Base-by-base conservation (phyloP, 1,139 yeast species). In the Debaryomyces coudertii region DNA sequence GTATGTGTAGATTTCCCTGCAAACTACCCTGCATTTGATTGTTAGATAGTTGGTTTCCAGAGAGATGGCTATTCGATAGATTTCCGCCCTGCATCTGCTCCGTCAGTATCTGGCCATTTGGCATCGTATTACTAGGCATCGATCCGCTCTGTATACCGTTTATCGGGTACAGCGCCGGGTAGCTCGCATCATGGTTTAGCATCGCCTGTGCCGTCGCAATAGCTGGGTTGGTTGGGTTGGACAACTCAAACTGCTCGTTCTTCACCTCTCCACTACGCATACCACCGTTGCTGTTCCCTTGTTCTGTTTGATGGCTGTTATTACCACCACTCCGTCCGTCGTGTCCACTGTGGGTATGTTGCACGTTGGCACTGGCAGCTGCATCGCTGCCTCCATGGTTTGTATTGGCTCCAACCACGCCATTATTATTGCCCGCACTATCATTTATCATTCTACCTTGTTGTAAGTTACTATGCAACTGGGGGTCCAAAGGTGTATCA, bases 401-500 rank as follows among this genome's bases (percentile, higher is more conserved):
- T 5, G 15, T 36, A 14, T 24, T 35, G 12, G 11, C 16, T 4
- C 38, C 37, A 7, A 16, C 34, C 12, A 18, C 27, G 3, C 41
- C 25, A 9, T 25, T 20, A 25, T 31, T 34, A 7, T 16, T 29
- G n/a, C 27, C 37, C 27, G 14, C 25, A n/a, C 34, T 35, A 24
- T 23, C 11, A 16, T 31, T 31, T 18, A 43, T 24, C 12, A 38
- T 31, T 24, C 42, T 36, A 11, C 28, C 37, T 16, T 38, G 42
- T 15, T 38, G 42, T 35, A 31, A 9, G 39, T 51, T 44, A 23
- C 25, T 43, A 44, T 52, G 53, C 34, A 59, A 48, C 47, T 57
- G 63, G 30, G 60, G 56, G 40, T 63, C 68, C 48, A 64, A 53
- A 40, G 52, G 62, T 37, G 61, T 53, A 41, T 66, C 73, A 36